Conservation (phyloP, 805 yeast species). For the Saccharomyces paradoxus region DNA sequence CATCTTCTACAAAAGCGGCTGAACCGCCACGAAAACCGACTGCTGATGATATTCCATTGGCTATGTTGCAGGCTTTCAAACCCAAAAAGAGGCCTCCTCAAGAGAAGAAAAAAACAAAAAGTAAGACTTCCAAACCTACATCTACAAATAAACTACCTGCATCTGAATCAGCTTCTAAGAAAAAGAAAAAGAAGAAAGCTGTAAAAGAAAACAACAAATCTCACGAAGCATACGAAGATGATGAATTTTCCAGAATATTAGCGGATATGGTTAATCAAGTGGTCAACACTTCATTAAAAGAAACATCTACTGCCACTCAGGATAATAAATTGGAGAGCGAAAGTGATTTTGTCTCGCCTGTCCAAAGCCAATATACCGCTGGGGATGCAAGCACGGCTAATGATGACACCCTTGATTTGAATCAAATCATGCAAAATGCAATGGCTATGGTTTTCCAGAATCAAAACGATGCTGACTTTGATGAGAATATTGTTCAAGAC, state of each 20-base stretch:
- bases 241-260: constrained; percentile 43
- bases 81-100: constrained; percentile 3
- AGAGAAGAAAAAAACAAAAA: constrained; percentile 3
- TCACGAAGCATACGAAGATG: constrained; percentile 14
- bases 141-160: background rate
- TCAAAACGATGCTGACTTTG: constrained; percentile 12
- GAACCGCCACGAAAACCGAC: constrained; percentile 1
- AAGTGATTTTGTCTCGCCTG: background rate
- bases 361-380: background rate
- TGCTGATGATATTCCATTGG: constrained; percentile 1
- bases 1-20: constrained; percentile 2
- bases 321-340: background rate
- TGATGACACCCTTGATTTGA: constrained; percentile 53
- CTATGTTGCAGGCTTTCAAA: constrained; percentile 1
- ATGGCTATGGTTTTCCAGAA: constrained; percentile 67
- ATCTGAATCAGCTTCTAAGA: constrained; percentile 1
- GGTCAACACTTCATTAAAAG: constrained; percentile 33
- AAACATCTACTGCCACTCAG: constrained; percentile 5
- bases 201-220: constrained; percentile 4
- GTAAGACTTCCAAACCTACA: constrained; percentile 1
- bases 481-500: constrained; percentile 21
- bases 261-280: constrained; percentile 51
- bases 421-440: constrained; percentile 69
- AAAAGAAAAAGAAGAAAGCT: constrained; percentile 21
- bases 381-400: constrained; percentile 5